Conservation (phyloP, 1,284 basidiomycete species). For the Moniliophthora roreri region DNA sequence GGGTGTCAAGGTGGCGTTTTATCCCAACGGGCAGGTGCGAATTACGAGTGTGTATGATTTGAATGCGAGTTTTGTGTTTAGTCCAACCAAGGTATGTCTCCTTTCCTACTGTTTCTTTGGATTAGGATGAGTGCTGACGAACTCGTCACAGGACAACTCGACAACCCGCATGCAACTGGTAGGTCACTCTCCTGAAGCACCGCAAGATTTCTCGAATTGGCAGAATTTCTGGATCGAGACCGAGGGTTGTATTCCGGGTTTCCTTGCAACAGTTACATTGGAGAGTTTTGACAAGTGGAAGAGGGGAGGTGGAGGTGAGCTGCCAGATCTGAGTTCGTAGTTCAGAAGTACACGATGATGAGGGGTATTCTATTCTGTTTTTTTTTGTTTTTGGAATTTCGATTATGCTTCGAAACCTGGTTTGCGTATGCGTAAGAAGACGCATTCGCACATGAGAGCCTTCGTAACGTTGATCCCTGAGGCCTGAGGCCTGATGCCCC, state of each 20-base stretch:
- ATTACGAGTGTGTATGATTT: slow-evolving; percentile 82
- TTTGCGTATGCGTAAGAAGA: too few species aligned
- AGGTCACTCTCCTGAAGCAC: slow-evolving; percentile 58
- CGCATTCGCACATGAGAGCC: too few species aligned
- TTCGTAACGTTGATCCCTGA: too few species aligned
- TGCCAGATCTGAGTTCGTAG: too few species aligned
- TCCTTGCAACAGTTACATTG: slow-evolving; percentile 72
- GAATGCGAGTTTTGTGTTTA: slow-evolving; percentile 69
- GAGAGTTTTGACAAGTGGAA: slow-evolving; percentile 69
- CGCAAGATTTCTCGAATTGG: slow-evolving; percentile 60
- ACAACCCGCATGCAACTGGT: slow-evolving; percentile 53
- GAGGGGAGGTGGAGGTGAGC: slow-evolving; percentile 20
- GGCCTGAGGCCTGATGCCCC: too few species aligned
- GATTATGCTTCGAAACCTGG: too few species aligned
- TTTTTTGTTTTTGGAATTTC: too few species aligned
- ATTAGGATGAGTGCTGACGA: not conserved
- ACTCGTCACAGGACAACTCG: not conserved
- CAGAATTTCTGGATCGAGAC: slow-evolving; percentile 74
- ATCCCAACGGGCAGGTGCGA: slow-evolving; percentile 80
- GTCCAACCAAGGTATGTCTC: slow-evolving; percentile 38
- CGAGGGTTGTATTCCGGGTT: slow-evolving; percentile 73
- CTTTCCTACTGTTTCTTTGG: not conserved
- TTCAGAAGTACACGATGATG: too few species aligned
- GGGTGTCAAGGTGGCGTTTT: slow-evolving; percentile 83
- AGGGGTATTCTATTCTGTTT: too few species aligned